Percentiles rank a stretch among this genome's conserved stretches.
Evolutionary conservation across 2,329 filamentous ascomycete species (phyloP).

Genomic region (Aspergillus japonicus): DNA sequence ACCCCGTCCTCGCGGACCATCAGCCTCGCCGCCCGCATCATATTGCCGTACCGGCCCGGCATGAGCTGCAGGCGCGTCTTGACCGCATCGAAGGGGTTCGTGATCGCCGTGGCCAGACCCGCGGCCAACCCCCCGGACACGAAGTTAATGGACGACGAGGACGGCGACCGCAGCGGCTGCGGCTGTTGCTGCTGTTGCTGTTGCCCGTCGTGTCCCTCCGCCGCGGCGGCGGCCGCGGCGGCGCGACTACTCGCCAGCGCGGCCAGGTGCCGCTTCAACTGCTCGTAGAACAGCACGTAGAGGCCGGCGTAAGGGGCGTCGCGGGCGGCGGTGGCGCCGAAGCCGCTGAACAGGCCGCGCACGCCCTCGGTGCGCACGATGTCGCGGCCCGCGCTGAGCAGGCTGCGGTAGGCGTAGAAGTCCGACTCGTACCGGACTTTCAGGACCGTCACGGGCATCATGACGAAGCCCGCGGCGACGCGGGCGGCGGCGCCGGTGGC

Average conservation of each 20-base stretch:
- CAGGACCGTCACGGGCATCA: conserved; percentile 95
- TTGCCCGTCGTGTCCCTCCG: background rate
- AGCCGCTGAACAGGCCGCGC: conserved; percentile 87
- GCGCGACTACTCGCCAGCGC: conserved; percentile 18
- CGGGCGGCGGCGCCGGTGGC: conserved; percentile 79
- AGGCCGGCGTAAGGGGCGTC: conserved; percentile 96
- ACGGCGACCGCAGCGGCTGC: conserved; percentile 18
- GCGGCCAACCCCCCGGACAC: conserved; percentile 77
- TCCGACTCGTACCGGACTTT: conserved; percentile 95
- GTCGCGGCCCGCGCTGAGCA: conserved; percentile 69
- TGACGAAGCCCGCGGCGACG: conserved; percentile 80
- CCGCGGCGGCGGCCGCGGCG: background rate
- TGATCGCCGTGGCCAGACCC: conserved; percentile 78
- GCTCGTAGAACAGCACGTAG: conserved; percentile 91
- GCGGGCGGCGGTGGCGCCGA: conserved; percentile 86
- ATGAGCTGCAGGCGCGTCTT: conserved; percentile 94
- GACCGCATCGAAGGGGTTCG: conserved; percentile 94
- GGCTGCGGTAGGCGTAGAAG: conserved; percentile 77
- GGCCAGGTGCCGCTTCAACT: conserved; percentile 39
- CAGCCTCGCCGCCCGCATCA: conserved; percentile 69
- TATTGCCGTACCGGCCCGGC: conserved; percentile 77
- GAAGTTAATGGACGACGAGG: conserved; percentile 70
- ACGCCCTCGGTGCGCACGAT: conserved; percentile 72
- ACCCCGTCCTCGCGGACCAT: conserved; percentile 83
- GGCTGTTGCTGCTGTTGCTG: conserved; percentile 16